A percentile compares a stretch with the other conserved stretches of the same genome.
These are phyloP conservation scores for Musa beccarii DNA, from an alignment of 176 grass and related monocot species.

Conservation along the genomic window DNA sequence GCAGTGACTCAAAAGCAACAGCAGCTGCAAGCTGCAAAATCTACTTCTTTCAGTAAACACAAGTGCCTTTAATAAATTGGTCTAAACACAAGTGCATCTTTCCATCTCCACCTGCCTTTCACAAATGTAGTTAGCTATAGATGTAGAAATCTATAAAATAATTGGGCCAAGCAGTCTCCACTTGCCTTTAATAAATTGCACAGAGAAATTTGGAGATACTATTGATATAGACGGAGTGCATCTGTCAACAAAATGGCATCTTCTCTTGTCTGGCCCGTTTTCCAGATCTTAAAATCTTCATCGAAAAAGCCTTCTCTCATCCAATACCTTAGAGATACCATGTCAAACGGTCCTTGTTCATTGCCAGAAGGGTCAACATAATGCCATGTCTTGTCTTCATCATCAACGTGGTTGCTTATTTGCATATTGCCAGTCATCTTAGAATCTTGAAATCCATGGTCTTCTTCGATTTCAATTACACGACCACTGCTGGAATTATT, in stretches of 20 bases:
- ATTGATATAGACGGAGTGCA: slow-evolving; percentile 14
- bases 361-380: slow-evolving; percentile 39
- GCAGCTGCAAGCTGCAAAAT: no score
- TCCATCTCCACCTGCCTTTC: no score
- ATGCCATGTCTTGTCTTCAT: slow-evolving; percentile 38
- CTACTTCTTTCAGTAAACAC: no score
- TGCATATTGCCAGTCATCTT: neutral
- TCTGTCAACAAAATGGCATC: slow-evolving; percentile 36
- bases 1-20: no score
- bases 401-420: slow-evolving; percentile 23
- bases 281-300: slow-evolving; percentile 54
- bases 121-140: no score
- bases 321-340: slow-evolving; percentile 26
- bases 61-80: no score
- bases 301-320: slow-evolving; percentile 32
- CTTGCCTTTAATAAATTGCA: no score
- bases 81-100: no score
- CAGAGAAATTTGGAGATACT: neutral
- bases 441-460: slow-evolving; percentile 1
- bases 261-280: slow-evolving; percentile 16
- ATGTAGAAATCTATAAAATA: no score
- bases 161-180: no score
- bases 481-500: slow-evolving; percentile 12
- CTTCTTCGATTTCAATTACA: slow-evolving; percentile 22
- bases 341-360: slow-evolving; percentile 35